Evolutionary conservation across 75 land plant species (phyloP).

Genomic region (Larix kaempferi): DNA sequence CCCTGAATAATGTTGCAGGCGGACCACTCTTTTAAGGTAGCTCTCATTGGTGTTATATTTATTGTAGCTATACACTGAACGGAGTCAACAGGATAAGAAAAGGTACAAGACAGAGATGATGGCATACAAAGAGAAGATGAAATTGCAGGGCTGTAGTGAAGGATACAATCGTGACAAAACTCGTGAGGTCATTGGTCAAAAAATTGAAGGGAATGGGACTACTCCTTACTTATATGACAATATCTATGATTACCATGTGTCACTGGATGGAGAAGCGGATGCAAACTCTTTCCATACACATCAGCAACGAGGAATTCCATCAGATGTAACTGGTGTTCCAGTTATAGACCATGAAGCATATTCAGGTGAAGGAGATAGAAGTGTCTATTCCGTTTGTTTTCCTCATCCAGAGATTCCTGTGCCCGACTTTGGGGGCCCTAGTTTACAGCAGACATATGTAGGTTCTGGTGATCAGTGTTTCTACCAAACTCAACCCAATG

Average conservation of each 20-base stretch:
- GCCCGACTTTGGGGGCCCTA: background rate
- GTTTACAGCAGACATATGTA: slow-evolving; percentile 3
- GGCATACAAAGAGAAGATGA: slow-evolving; percentile 16
- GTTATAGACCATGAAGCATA: background rate
- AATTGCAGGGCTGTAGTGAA: background rate
- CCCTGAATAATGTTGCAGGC: background rate
- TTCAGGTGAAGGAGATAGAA: slow-evolving; percentile 3
- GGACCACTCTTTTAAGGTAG: background rate
- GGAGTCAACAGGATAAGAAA: slow-evolving; percentile 14
- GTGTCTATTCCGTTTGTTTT: slow-evolving; percentile 7
- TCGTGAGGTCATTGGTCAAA: background rate
- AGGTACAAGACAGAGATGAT: slow-evolving; percentile 14
- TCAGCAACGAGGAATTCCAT: background rate
- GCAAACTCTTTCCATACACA: slow-evolving; percentile 3
- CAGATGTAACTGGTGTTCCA: background rate
- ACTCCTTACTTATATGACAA: slow-evolving; percentile 3
- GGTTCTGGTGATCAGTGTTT: background rate
- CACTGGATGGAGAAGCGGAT: slow-evolving; percentile 17
- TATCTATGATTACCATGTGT: slow-evolving; percentile 22
- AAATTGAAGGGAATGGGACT: slow-evolving; percentile 3
- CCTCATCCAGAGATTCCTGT: slow-evolving; percentile 4
- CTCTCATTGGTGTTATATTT: background rate
- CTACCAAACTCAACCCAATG: slow-evolving; percentile 5
- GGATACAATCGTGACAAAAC: slow-evolving; percentile 9
- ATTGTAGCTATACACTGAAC: slow-evolving; percentile 18